Evolutionary conservation across 2,329 filamentous ascomycete species (phyloP).

Genomic region (Phymatotrichopsis omnivora): DNA sequence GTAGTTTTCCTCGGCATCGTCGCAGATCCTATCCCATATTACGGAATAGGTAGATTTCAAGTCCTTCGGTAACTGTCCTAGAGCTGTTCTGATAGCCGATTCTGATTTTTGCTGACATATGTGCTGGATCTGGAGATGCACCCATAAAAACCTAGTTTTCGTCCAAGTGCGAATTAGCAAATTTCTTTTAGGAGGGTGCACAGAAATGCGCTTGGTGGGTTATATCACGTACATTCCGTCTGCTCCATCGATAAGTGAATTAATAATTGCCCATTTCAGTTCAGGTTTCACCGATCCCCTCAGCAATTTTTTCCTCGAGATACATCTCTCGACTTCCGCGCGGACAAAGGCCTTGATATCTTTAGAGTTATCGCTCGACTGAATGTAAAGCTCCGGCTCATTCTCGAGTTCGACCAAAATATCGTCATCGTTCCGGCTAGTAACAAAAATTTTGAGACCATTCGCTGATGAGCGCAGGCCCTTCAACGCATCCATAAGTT

Average conservation of each 20-base stretch:
- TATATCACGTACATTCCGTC: constrained; percentile 13
- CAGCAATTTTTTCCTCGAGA: constrained; percentile 3
- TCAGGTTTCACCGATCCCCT: neutral
- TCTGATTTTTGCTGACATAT: neutral
- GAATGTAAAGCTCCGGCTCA: constrained; percentile 15
- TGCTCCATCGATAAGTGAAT: constrained; percentile 6
- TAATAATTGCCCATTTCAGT: constrained; percentile 2
- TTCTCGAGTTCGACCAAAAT: constrained; percentile 4
- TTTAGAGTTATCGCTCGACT: constrained; percentile 1
- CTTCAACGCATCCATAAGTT: constrained; percentile 7
- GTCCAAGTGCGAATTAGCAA: neutral
- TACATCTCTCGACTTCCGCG: constrained; percentile 2
- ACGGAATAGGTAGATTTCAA: neutral
- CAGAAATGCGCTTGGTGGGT: no score
- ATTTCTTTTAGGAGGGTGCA: no score
- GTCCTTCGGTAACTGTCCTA: neutral
- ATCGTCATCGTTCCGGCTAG: constrained; percentile 16
- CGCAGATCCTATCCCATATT: neutral
- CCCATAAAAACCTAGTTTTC: constrained; percentile 9
- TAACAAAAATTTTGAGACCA: constrained; percentile 17
- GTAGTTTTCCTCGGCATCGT: neutral
- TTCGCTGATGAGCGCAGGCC: neutral
- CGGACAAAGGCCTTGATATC: constrained; percentile 15
- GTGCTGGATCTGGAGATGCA: constrained; percentile 3
- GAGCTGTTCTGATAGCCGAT: neutral